Conservation (phyloP, 257 asterid species). For the Nicotiana paniculata region DNA sequence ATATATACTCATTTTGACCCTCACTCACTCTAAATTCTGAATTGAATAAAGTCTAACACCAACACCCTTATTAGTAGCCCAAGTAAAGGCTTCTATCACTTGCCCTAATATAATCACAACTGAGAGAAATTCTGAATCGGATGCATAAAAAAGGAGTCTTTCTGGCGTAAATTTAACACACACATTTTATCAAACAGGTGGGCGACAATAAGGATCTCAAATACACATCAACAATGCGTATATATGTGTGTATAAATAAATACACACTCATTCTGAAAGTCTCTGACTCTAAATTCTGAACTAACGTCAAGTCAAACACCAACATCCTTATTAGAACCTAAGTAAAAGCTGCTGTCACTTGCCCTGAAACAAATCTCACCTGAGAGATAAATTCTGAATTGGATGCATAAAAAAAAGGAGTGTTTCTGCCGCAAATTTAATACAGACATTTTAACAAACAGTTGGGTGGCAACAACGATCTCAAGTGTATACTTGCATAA, state of each 20-base stretch:
- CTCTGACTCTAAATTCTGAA: neutral
- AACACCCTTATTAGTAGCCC: neutral
- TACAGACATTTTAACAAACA: neutral
- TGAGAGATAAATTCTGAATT: neutral
- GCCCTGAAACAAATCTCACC: neutral
- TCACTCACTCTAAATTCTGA: neutral
- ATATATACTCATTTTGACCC: neutral
- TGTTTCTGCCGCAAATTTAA: neutral
- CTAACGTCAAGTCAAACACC: neutral
- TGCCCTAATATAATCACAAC: neutral
- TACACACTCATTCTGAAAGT: neutral
- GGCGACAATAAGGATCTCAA: neutral
- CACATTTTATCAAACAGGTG: constrained; percentile 3
- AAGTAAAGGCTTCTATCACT: neutral
- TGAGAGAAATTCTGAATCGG: neutral
- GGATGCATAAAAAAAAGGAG: neutral
- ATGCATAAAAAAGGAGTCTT: neutral
- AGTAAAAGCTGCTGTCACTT: neutral
- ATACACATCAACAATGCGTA: neutral
- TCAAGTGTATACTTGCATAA: neutral
- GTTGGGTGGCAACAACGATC: neutral
- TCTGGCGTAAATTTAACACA: neutral
- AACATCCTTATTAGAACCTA: neutral
- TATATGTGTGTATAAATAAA: neutral
- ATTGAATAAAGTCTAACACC: neutral